These are phyloP conservation scores for Mortierella sp. DNA, from an alignment of 371 early-diverging fungal species.

Conservation along the genomic window DNA sequence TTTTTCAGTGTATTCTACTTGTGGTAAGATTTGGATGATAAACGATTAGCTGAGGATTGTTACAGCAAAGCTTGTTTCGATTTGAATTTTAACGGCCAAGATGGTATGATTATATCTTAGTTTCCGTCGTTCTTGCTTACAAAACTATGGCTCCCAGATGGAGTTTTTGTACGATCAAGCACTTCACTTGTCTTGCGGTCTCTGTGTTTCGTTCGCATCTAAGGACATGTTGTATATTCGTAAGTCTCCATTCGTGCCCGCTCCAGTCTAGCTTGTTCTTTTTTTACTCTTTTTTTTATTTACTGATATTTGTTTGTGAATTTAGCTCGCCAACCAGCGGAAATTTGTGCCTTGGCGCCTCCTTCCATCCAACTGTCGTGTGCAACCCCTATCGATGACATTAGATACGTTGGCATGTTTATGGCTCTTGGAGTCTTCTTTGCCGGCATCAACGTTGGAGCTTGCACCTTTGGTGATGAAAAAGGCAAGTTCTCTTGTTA, in stretches of 20 bases:
- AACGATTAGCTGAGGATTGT: too few relatives aligned
- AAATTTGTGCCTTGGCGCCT: conserved; percentile 61
- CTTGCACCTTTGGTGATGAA: conserved; percentile 49
- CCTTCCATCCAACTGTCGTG: conserved; percentile 46
- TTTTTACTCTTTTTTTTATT: background rate
- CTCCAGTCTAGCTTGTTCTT: background rate
- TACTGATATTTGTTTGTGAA: background rate
- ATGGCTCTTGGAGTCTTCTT: conserved; percentile 57
- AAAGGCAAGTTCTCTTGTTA: conserved; percentile 31
- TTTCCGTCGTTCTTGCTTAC: conserved; percentile 59
- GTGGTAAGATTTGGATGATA: conserved; percentile 18
- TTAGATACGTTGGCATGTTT: conserved; percentile 58
- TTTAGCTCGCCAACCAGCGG: conserved; percentile 57
- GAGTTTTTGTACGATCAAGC: conserved; percentile 63
- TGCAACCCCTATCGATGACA: conserved; percentile 32
- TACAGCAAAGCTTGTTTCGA: background rate
- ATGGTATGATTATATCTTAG: background rate
- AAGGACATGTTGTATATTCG: conserved; percentile 50
- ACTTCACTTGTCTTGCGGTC: conserved; percentile 64
- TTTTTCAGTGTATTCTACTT: conserved; percentile 47
- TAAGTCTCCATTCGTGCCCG: conserved; percentile 15
- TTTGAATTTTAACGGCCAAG: background rate
- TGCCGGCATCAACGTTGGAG: conserved; percentile 58
- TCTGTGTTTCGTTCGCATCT: conserved; percentile 54
- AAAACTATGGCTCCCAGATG: conserved; percentile 60